phyloP scores from a whole-genome alignment of 306 rosid species.

The Glycine tomentella region DNA sequence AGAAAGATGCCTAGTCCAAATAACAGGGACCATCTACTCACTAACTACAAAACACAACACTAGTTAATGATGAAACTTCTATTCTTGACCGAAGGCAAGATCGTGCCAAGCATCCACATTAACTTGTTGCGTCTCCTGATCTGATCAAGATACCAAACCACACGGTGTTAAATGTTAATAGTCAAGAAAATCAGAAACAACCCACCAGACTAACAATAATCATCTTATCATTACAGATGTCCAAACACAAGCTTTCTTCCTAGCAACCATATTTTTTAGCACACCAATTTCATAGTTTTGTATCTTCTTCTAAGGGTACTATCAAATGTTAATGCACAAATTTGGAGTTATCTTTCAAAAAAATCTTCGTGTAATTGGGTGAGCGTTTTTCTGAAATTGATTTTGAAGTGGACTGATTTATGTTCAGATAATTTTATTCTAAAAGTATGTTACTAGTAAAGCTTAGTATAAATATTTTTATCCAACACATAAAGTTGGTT shows the following conservation, averaged over 20 bases:
- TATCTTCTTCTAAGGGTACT: neutral
- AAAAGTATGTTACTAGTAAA: too few species aligned
- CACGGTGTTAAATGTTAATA: neutral
- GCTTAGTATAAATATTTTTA: too few species aligned
- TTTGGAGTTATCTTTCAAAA: too few species aligned
- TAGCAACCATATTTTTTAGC: conserved; percentile 11
- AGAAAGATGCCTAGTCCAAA: too few species aligned
- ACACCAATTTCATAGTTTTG: neutral
- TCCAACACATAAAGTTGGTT: too few species aligned
- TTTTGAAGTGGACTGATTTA: too few species aligned
- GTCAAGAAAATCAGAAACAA: conserved; percentile 21
- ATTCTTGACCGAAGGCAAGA: conserved; percentile 58
- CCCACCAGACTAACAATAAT: neutral
- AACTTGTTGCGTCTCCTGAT: conserved; percentile 57
- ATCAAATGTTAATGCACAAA: too few species aligned
- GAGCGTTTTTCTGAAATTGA: too few species aligned
- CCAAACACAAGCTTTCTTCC: neutral
- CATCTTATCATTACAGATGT: neutral
- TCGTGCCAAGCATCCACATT: conserved; percentile 61
- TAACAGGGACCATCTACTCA: too few species aligned
- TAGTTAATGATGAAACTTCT: conserved; percentile 17
- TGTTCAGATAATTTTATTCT: too few species aligned
- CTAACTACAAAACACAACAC: too few species aligned
- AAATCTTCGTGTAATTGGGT: too few species aligned
- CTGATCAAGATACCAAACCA: conserved; percentile 45